phyloP scores from a whole-genome alignment of 371 early-diverging fungal species.

The Mortierella sp. region DNA sequence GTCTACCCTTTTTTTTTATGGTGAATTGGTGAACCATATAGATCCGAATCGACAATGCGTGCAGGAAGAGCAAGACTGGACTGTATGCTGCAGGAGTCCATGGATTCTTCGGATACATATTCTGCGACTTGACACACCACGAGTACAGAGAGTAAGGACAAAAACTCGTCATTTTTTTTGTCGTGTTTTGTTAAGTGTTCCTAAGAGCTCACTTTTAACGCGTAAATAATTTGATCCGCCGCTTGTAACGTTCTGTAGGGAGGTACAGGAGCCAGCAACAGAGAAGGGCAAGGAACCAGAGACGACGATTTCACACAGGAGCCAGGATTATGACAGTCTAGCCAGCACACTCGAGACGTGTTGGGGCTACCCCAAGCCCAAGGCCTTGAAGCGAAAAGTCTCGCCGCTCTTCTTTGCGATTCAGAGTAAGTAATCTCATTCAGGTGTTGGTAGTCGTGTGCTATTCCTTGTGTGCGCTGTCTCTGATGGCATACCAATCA shows the following conservation, averaged over 20 bases:
- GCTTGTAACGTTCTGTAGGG: neutral
- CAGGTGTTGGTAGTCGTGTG: constrained; percentile 4
- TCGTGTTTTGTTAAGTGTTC: neutral
- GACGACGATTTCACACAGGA: constrained; percentile 55
- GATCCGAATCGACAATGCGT: constrained; percentile 69
- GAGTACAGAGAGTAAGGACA: constrained; percentile 73
- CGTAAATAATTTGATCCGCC: neutral
- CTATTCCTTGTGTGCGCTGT: neutral
- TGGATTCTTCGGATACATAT: constrained; percentile 88
- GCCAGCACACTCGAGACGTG: constrained; percentile 45
- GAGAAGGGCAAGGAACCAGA: constrained; percentile 60
- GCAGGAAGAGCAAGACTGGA: constrained; percentile 66
- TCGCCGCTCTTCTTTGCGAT: constrained; percentile 66
- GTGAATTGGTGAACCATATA: constrained; percentile 31
- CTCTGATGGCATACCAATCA: neutral
- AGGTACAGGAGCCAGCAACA: constrained; percentile 21
- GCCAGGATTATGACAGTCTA: constrained; percentile 63
- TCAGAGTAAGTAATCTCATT: constrained; percentile 58
- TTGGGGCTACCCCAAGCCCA: constrained; percentile 49
- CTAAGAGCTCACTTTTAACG: neutral
- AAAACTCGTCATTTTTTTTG: neutral
- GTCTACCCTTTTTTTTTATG: neutral
- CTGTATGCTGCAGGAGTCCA: constrained; percentile 78
- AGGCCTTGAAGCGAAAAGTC: constrained; percentile 59
- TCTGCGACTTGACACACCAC: constrained; percentile 82